A percentile compares a stretch with the other conserved stretches of the same genome.
Evolutionary conservation across 2,329 filamentous ascomycete genomes (phyloP).

Genomic region (Dendryphion nanum): DNA sequence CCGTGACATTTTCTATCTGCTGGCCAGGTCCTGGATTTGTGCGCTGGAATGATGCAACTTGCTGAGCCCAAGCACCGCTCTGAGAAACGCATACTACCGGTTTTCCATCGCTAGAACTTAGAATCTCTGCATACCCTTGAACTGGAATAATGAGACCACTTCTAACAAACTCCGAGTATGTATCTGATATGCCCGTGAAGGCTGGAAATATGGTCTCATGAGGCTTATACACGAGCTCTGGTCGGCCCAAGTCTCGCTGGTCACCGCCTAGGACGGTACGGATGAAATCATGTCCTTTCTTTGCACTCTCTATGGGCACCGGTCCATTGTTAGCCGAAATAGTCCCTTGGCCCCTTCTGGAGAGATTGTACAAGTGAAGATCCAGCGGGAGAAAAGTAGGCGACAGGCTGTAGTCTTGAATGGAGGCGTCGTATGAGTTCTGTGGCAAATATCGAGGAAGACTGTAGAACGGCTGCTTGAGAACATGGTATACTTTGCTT

Average conservation of each 20-base stretch:
- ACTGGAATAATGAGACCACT: slow-evolving; percentile 50
- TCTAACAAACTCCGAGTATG: slow-evolving; percentile 72
- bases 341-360: slow-evolving; percentile 56
- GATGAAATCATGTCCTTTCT: slow-evolving; percentile 52
- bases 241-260: slow-evolving; percentile 40
- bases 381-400: slow-evolving; percentile 70
- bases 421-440: slow-evolving; percentile 18
- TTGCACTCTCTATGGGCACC: slow-evolving; percentile 59
- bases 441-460: slow-evolving; percentile 55
- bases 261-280: slow-evolving; percentile 44
- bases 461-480: slow-evolving; percentile 69
- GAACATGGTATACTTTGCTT: slow-evolving; percentile 66
- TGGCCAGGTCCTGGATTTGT: neutral
- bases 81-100: slow-evolving; percentile 9
- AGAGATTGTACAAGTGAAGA: slow-evolving; percentile 68
- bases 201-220: slow-evolving; percentile 53
- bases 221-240: slow-evolving; percentile 41
- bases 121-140: slow-evolving; percentile 33
- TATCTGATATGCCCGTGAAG: slow-evolving; percentile 68
- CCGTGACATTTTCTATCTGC: slow-evolving; percentile 52
- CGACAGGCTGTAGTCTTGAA: slow-evolving; percentile 41
- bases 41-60: neutral
- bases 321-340: slow-evolving; percentile 65
- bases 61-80: slow-evolving; percentile 5
- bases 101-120: neutral